Percentiles rank a stretch among this genome's conserved stretches.
These are phyloP conservation scores for Pilasporangium apinafurcum DNA, from an alignment of 352 stramenopile genomes.

Conservation along the genomic window DNA sequence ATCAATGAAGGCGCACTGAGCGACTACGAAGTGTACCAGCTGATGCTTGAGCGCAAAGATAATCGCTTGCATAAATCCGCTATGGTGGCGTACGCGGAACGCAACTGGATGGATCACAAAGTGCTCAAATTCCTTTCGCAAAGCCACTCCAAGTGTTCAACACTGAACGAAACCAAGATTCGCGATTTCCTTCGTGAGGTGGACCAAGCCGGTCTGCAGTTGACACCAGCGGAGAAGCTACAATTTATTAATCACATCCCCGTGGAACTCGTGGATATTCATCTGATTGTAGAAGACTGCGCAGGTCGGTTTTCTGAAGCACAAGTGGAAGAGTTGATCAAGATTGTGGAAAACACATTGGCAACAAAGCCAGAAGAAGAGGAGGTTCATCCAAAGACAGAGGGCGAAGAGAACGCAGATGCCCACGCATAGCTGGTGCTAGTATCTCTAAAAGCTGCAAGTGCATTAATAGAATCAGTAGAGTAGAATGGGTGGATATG, in stretches of 20 bases:
- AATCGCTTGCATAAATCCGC: conserved; percentile 69
- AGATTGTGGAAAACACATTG: conserved; percentile 63
- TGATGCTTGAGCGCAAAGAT: conserved; percentile 81
- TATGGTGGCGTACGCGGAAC: conserved; percentile 71
- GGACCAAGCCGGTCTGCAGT: conserved; percentile 29
- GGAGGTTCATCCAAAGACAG: too few species aligned
- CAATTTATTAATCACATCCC: conserved; percentile 85
- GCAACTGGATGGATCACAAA: conserved; percentile 89
- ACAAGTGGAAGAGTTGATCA: conserved; percentile 71
- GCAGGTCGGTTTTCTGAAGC: conserved; percentile 65
- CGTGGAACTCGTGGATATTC: conserved; percentile 77
- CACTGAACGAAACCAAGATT: conserved; percentile 38
- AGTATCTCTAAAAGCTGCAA: too few species aligned
- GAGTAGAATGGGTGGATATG: too few species aligned
- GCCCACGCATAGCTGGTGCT: too few species aligned
- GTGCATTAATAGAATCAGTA: too few species aligned
- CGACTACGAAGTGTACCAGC: conserved; percentile 73
- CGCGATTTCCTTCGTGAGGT: conserved; percentile 58
- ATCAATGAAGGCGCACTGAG: conserved; percentile 75
- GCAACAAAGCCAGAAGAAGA: conserved; percentile 22
- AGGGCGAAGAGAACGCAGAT: too few species aligned
- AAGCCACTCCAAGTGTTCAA: conserved; percentile 49
- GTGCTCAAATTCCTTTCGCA: conserved; percentile 84
- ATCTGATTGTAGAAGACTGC: conserved; percentile 83
- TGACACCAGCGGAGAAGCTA: conserved; percentile 69